phyloP scores from a whole-genome alignment of 2,329 filamentous ascomycete species.

The Trichophyton benhamiae region DNA sequence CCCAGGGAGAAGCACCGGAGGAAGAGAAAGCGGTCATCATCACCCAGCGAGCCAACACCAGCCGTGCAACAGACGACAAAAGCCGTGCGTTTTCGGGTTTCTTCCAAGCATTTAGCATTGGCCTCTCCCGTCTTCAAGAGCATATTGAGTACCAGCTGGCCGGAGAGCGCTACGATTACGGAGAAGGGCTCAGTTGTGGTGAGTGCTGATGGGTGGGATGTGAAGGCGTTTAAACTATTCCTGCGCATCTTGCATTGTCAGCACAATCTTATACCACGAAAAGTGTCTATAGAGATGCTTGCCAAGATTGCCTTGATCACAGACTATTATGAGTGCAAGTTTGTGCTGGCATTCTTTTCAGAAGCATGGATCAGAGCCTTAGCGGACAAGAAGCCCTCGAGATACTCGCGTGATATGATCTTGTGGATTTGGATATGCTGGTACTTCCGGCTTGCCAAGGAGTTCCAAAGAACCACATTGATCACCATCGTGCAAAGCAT shows the following conservation, averaged over 20 bases:
- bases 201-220: not conserved
- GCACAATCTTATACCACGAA: not conserved
- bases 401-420: not conserved
- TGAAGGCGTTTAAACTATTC: not conserved
- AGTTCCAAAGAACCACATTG: not conserved
- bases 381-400: slow-evolving; percentile 6
- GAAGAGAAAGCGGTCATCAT: too few relatives aligned
- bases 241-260: not conserved
- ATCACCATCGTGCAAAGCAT: not conserved
- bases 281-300: slow-evolving; percentile 15
- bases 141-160: not conserved
- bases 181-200: not conserved
- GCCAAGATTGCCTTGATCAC: slow-evolving; percentile 17
- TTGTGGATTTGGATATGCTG: not conserved
- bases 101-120: not conserved
- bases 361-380: slow-evolving; percentile 14
- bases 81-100: not conserved
- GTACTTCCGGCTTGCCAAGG: not conserved
- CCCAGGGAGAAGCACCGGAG: not conserved
- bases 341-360: slow-evolving; percentile 10
- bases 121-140: not conserved
- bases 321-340: slow-evolving; percentile 19
- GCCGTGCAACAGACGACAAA: not conserved
- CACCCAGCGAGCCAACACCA: not conserved
- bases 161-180: not conserved